A percentile compares a stretch with the other conserved stretches of the same genome.
Evolutionary conservation across 345 rosid genomes (phyloP).

Genomic region (Raphanus raphanistrum): DNA sequence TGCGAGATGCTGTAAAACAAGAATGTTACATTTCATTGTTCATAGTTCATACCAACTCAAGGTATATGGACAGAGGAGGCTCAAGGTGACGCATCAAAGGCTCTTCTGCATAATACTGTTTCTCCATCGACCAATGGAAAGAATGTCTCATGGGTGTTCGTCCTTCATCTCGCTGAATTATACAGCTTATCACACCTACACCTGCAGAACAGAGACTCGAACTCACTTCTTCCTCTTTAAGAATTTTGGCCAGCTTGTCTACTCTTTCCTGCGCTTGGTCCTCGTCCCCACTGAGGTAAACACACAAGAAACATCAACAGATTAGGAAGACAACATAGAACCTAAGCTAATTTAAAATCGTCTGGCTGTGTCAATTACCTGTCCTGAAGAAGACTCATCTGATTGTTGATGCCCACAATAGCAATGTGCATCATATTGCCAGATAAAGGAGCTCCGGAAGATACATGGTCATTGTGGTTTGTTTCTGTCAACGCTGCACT

Average conservation of each 20-base stretch:
- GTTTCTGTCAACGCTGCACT: constrained; percentile 82
- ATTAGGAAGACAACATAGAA: constrained; percentile 20
- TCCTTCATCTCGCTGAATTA: constrained; percentile 99
- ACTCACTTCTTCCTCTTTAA: constrained; percentile 80
- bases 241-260: constrained; percentile 88
- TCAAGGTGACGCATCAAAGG: constrained; percentile 93
- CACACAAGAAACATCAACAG: constrained; percentile 15
- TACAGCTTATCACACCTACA: constrained; percentile 92
- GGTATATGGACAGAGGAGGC: constrained; percentile 95
- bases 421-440: constrained; percentile 99
- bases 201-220: constrained; percentile 73
- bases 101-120: constrained; percentile 82
- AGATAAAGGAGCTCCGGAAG: constrained; percentile 48
- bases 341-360: neutral
- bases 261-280: constrained; percentile 99
- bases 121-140: constrained; percentile 88
- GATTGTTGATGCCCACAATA: constrained; percentile 93
- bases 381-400: constrained; percentile 98
- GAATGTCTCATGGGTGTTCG: constrained; percentile 98
- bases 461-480: constrained; percentile 54
- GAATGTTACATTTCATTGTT: constrained; percentile 1
- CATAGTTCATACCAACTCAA: constrained; percentile 72
- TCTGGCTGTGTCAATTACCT: constrained; percentile 52
- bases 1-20: neutral
- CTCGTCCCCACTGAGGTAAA: constrained; percentile 83